A percentile compares a stretch with the other conserved stretches of the same genome.
These are phyloP conservation scores for Favolaschia claudopus DNA, from an alignment of 768 basidiomycete genomes.

Conservation along the genomic window DNA sequence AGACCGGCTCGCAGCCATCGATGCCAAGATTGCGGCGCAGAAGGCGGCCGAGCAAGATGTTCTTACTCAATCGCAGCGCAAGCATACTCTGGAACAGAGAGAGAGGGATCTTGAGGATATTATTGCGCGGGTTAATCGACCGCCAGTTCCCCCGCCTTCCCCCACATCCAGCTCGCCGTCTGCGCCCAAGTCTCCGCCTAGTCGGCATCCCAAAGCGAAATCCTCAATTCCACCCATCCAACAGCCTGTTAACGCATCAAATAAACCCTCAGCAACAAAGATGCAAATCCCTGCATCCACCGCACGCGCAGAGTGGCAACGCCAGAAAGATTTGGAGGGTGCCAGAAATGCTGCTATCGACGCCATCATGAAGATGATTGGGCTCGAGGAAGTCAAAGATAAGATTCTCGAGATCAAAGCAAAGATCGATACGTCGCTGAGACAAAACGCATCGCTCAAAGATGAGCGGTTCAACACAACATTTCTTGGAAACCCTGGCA, in stretches of 20 bases:
- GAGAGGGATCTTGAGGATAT: conserved; percentile 51
- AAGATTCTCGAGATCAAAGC: conserved; percentile 64
- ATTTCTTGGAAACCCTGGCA: conserved; percentile 77
- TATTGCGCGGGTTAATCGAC: conserved; percentile 10
- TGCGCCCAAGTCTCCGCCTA: not conserved
- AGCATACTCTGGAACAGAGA: conserved; percentile 49
- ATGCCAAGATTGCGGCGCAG: conserved; percentile 43
- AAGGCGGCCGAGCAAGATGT: conserved; percentile 41
- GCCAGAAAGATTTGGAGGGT: conserved; percentile 64
- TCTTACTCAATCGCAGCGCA: conserved; percentile 44
- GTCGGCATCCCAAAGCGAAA: not conserved
- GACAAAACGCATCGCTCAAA: conserved; percentile 60
- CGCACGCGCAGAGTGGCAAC: conserved; percentile 60
- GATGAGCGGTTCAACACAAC: conserved; percentile 68
- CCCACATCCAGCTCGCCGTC: not conserved
- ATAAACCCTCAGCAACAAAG: too few relatives aligned
- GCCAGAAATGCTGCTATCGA: conserved; percentile 60
- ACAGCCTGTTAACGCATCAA: too few relatives aligned
- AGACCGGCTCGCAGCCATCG: conserved; percentile 42
- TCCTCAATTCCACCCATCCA: not conserved
- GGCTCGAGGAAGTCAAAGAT: conserved; percentile 68
- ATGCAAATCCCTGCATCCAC: conserved; percentile 35
- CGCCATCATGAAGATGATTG: conserved; percentile 70
- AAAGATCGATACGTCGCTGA: conserved; percentile 60
- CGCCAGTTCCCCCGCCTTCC: not conserved